A percentile compares a stretch with the other conserved stretches of the same genome.
Evolutionary conservation across 306 rosid species (phyloP).

Genomic region (Prunus kanzakura): DNA sequence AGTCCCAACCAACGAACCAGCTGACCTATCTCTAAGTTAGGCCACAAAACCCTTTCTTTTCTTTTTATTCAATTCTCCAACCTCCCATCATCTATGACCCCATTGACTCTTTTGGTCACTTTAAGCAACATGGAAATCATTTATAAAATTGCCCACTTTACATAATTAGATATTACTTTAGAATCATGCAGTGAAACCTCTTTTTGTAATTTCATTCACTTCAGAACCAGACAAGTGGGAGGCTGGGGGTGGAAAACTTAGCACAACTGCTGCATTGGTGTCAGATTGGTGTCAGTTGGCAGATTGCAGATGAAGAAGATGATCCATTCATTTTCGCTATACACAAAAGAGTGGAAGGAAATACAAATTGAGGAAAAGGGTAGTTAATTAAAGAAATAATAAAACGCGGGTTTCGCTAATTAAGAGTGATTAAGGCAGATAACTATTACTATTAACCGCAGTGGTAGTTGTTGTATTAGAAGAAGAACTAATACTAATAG

Average conservation of each 20-base stretch:
- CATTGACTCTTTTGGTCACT: not conserved
- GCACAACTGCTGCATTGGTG: not conserved
- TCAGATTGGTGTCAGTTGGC: not conserved
- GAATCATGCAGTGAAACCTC: not conserved
- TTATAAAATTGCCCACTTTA: not conserved
- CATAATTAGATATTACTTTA: not conserved
- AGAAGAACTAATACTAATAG: not conserved
- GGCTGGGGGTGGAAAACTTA: not conserved
- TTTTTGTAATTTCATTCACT: not conserved
- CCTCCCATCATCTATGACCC: constrained; percentile 7
- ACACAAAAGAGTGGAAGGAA: constrained; percentile 1
- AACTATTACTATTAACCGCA: constrained; percentile 7
- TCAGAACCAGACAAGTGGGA: not conserved
- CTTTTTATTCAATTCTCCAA: not conserved
- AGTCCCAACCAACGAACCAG: not conserved
- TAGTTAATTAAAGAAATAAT: constrained; percentile 9
- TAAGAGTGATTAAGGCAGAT: constrained; percentile 34
- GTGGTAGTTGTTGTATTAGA: constrained; percentile 3
- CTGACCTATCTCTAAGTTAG: not conserved
- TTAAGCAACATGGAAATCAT: not conserved
- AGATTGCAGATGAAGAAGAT: not conserved
- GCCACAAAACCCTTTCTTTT: not conserved
- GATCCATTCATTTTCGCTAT: constrained; percentile 9
- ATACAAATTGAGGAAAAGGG: not conserved
- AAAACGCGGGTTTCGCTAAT: not conserved